These are phyloP conservation scores for Cicer arietinum DNA, from an alignment of 306 rosid genomes.

Conservation along the genomic window DNA sequence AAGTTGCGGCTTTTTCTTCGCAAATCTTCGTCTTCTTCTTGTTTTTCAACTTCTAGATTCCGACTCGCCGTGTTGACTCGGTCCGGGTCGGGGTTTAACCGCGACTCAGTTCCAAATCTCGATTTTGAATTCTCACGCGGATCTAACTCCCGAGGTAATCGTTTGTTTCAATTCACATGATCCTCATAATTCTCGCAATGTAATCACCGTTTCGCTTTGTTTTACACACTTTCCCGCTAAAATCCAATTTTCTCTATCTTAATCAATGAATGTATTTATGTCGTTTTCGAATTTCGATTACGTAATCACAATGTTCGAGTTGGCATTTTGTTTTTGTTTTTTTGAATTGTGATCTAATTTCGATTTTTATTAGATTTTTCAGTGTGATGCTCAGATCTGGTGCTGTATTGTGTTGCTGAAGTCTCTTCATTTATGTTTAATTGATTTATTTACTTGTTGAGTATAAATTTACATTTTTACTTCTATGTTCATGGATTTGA, in stretches of 20 bases:
- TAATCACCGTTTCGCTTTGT: neutral
- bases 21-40: neutral
- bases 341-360: conserved; percentile 24
- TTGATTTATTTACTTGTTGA: conserved; percentile 20
- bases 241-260: conserved; percentile 6
- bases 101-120: conserved; percentile 37
- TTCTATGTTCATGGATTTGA: conserved; percentile 36
- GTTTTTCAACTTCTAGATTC: conserved; percentile 33
- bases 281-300: conserved; percentile 12
- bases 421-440: conserved; percentile 20
- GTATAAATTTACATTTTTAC: conserved; percentile 20
- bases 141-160: conserved; percentile 45
- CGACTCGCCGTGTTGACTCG: conserved; percentile 52
- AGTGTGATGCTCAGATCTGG: conserved; percentile 51
- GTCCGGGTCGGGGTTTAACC: conserved; percentile 46
- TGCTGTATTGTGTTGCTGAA: conserved; percentile 13
- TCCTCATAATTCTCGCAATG: conserved; percentile 40
- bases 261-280: neutral
- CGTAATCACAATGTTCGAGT: conserved; percentile 22
- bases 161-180: neutral
- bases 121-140: conserved; percentile 44
- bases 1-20: neutral
- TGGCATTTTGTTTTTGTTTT: neutral
- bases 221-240: conserved; percentile 4
- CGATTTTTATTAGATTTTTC: conserved; percentile 12